Evolutionary conservation across 2,329 filamentous ascomycete species (phyloP), one percentile per base, ranked within the genome.

Genomic region (Colletotrichum cordylinicola): DNA sequence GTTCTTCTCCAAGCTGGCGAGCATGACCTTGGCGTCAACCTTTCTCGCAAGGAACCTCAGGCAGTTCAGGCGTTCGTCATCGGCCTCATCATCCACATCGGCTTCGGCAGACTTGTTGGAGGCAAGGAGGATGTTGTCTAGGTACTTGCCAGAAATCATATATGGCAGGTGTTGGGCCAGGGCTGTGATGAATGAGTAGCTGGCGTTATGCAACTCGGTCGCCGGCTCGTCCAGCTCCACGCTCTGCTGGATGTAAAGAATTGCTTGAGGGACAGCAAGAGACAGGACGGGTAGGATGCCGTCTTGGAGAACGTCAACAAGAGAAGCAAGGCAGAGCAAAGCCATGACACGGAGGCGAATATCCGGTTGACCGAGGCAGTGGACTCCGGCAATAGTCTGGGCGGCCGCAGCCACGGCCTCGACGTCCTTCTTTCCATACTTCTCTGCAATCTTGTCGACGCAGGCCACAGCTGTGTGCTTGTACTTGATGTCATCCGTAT

Each of bases 351-450:
- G 93, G 64, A 98, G 90, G 31, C 91, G 91, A 78, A 90, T 88
- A 80, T 98, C 94, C 15, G 89, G 85, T 82, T 94, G 93, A 48
- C 94, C 94, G 65, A 98, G 90, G 78, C 95, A 96, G 78, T 94
- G 88, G 70, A 92, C 87, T 56, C 96, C 93, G 48, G 94, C 93
- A 80, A 99, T 94, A 2, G 93, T 94, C 75, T 92, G 88, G 6
- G 96, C 95, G 7, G 96, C 94, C 6, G 91, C 91, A 31, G 94
- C 89, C 60, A 98, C 94, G 60, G 92, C 93, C 79, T 94, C 92
- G 2, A 94, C 89, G 81, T 98, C 95, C 83, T 96, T 98, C 88
- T 97, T 98, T 79, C 97, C 98, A 83, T 98, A 98, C 83, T 96
- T 96, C 85, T 98, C 96, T 4, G 95, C 92, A 77, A 99, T 98